Conservation (phyloP, 1,284 basidiomycete species). For the Melampsora americana region DNA sequence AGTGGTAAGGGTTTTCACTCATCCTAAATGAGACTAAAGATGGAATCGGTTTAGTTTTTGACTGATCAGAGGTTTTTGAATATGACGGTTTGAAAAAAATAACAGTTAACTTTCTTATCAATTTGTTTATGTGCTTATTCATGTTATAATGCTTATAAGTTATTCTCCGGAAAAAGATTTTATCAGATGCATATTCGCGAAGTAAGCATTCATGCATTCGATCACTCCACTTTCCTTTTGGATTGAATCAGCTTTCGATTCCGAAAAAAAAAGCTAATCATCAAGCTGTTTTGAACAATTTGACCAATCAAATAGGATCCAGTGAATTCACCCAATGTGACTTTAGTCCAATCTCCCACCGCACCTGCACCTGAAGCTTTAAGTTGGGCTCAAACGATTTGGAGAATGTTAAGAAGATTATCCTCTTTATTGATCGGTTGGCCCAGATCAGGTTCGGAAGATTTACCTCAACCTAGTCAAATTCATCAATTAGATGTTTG, state of each 20-base stretch:
- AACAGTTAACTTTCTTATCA: conserved; percentile 54
- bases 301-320: conserved; percentile 8
- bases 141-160: conserved; percentile 51
- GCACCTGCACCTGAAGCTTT: conserved; percentile 45
- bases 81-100: no score
- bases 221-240: no score
- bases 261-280: neutral
- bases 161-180: conserved; percentile 51
- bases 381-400: conserved; percentile 54
- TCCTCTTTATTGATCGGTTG: conserved; percentile 63
- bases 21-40: no score
- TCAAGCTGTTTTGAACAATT: no score
- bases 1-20: no score
- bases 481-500: conserved; percentile 73
- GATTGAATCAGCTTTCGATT: no score
- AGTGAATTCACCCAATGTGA: conserved; percentile 39
- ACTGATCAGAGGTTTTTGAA: no score
- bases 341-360: conserved; percentile 19
- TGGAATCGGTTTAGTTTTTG: no score
- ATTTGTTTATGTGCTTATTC: conserved; percentile 50
- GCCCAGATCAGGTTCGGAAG: conserved; percentile 57
- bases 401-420: conserved; percentile 61
- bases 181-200: conserved; percentile 52
- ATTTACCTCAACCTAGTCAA: conserved; percentile 56
- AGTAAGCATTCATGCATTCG: no score